phyloP scores from a whole-genome alignment of 176 grass and related monocot species.

The Zoysia japonica region DNA sequence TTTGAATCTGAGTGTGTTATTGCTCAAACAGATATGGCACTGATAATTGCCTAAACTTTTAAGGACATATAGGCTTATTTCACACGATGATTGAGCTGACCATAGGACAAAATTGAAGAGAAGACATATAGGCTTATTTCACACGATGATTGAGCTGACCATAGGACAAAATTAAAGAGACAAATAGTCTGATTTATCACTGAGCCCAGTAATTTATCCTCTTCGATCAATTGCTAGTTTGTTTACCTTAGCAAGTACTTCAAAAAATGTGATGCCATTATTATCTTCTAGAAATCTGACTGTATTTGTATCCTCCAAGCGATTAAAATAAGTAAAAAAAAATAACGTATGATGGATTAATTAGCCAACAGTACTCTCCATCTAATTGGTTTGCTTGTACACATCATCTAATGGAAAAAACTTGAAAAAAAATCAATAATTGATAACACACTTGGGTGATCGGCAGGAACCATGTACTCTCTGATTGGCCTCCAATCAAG shows the following conservation, averaged over 20 bases:
- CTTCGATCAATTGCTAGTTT: too few species aligned
- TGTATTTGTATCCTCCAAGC: too few species aligned
- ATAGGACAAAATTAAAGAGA: neutral
- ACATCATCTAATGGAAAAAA: conserved; percentile 29
- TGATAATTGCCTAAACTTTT: neutral
- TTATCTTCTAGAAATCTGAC: too few species aligned
- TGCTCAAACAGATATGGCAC: neutral
- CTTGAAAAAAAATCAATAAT: neutral
- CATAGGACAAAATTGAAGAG: neutral
- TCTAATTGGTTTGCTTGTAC: conserved; percentile 34
- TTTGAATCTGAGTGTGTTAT: neutral
- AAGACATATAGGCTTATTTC: neutral
- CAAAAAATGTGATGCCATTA: too few species aligned
- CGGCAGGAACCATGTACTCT: conserved; percentile 36
- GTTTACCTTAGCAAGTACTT: too few species aligned
- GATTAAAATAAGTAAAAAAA: too few species aligned
- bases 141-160: neutral
- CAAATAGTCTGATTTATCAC: neutral
- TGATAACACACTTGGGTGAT: conserved; percentile 16
- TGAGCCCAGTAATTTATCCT: neutral
- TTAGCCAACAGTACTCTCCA: conserved; percentile 29
- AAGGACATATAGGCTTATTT: neutral
- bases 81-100: neutral
- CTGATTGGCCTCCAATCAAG: conserved; percentile 66
- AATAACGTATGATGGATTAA: neutral